A percentile compares a stretch with the other conserved stretches of the same genome.
Conservation (phyloP, 495 filamentous ascomycete genomes). For the Penicillium ucsense region DNA sequence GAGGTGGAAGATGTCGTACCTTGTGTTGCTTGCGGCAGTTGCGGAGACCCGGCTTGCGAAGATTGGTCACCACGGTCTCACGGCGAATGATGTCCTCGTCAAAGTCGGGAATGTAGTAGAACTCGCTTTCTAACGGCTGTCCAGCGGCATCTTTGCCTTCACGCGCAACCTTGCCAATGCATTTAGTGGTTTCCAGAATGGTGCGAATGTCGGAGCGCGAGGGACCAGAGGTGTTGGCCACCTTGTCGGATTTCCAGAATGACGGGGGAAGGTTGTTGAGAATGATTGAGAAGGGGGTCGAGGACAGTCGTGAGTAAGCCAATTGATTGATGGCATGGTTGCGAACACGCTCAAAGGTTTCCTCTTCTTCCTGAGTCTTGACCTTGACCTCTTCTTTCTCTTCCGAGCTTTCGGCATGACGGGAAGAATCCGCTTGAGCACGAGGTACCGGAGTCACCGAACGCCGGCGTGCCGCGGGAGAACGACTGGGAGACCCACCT, state of each 20-base stretch:
- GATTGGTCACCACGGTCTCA: constrained; percentile 71
- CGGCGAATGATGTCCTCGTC: constrained; percentile 72
- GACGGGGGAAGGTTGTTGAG: constrained; percentile 72
- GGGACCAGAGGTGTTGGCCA: constrained; percentile 33
- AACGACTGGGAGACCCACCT: constrained; percentile 43
- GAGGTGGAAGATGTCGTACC: constrained; percentile 42
- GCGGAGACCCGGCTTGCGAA: constrained; percentile 79
- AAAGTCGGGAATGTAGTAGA: constrained; percentile 91
- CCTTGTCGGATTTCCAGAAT: constrained; percentile 35
- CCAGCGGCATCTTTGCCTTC: constrained; percentile 95
- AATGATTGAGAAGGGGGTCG: constrained; percentile 81
- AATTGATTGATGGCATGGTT: constrained; percentile 92
- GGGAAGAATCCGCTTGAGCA: no score
- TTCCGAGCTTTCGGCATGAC: not conserved
- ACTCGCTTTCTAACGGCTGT: constrained; percentile 88
- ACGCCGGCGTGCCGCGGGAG: constrained; percentile 8
- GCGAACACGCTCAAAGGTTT: constrained; percentile 29
- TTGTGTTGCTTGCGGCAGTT: constrained; percentile 92
- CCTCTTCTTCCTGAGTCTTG: constrained; percentile 27
- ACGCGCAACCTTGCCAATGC: constrained; percentile 77
- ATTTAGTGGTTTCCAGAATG: constrained; percentile 61
- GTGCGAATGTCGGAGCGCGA: constrained; percentile 52
- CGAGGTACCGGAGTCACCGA: no score
- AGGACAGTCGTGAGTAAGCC: constrained; percentile 91
- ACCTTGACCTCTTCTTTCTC: constrained; percentile 17